Evolutionary conservation across 805 yeast genomes (phyloP), one percentile per base, ranked within the genome.

Genomic region (Crinitomyces ghanaensis): DNA sequence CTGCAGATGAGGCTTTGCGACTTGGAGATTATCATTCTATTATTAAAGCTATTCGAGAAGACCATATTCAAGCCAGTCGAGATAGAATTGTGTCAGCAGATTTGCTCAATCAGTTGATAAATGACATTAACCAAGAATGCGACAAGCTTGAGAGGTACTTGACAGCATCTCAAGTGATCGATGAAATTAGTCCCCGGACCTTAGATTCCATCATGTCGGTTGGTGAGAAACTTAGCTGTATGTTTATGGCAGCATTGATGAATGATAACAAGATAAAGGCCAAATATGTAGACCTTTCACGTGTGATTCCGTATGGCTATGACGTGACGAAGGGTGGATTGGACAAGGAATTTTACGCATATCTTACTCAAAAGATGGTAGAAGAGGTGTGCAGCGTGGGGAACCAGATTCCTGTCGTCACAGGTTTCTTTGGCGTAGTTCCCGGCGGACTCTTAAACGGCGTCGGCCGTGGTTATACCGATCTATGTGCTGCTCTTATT

Each of bases 401-500:
- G 4, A 49, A 50, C 31, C 54, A 68, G 11, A 77, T 86, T 15
- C 98, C 98, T 1, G 95, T 91, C 1, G 66, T 91, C 37, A 91
- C 98, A 19, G 98, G 98, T 2, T 91, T 83, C 56, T 91, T 91
- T 49, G 98, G 98, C 18, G 65, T 74, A 23, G 80, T 91, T n/a
- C 97, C 96, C 21, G 96, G 95, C 43, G 97, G 98, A 11, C 63
- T 91, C 36, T 63, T 91, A 44, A 79, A 79, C 49, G 83, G 93
- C 33, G 94, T 91, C 36, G 98, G 98, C 28, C 75, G 98, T 53
- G 98, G 98, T 24, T 91, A 91, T 59, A 91, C 98, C 6, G 98
- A 91, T 56, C 64, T 91, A 47, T 91, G 98, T 65, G 98, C 98
- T 13, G 98, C 97, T 1, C 67, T 91, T 50, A 71, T 85, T 25